Conservation (phyloP, 2,329 filamentous ascomycete species). For the Paraphoma sp. region DNA sequence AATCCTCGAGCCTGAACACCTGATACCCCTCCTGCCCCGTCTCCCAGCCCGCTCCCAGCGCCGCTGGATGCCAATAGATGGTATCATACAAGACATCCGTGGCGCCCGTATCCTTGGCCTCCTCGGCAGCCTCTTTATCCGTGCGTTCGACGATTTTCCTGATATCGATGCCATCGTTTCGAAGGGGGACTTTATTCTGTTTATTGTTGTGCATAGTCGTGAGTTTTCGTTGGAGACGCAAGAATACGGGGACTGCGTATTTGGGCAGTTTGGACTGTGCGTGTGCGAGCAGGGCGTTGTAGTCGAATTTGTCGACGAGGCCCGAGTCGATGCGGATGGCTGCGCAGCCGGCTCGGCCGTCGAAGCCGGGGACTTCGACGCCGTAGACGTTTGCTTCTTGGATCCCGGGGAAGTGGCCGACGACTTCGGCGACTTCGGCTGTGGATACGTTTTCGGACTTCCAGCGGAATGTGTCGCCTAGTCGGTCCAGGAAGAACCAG, state of each 20-base stretch:
- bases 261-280: conserved; percentile 67
- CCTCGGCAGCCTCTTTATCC: conserved; percentile 45
- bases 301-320: conserved; percentile 56
- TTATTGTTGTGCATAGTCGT: conserved; percentile 78
- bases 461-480: conserved; percentile 59
- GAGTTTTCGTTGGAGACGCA: conserved; percentile 65
- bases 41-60: conserved; percentile 41
- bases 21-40: conserved; percentile 58
- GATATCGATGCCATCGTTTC: conserved; percentile 71
- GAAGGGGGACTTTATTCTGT: conserved; percentile 76
- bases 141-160: conserved; percentile 51
- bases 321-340: conserved; percentile 64
- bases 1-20: conserved; percentile 65
- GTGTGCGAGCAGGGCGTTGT: conserved; percentile 64
- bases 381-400: conserved; percentile 59
- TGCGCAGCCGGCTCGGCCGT: conserved; percentile 62
- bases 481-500: conserved; percentile 58
- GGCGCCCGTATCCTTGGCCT: conserved; percentile 30
- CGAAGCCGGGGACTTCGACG: conserved; percentile 54
- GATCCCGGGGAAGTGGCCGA: conserved; percentile 54
- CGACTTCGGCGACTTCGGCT: conserved; percentile 54
- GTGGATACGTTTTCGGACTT: conserved; percentile 59
- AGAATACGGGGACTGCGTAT: conserved; percentile 78
- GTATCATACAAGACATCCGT: conserved; percentile 48
- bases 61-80: conserved; percentile 58